Conservation (phyloP, 2,329 filamentous ascomycete species). For the Bisporella sp. region DNA sequence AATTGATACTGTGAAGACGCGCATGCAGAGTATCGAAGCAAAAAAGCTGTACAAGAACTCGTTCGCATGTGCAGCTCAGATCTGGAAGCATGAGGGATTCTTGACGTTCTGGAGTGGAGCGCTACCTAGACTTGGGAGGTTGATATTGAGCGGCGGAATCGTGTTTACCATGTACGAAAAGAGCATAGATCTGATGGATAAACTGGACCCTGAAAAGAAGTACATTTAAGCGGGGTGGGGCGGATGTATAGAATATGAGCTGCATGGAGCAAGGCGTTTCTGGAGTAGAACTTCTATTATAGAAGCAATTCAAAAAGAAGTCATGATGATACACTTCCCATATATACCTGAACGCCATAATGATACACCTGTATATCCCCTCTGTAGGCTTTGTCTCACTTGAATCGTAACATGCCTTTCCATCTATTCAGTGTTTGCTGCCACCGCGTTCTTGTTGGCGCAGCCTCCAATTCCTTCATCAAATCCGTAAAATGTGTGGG, state of each 20-base stretch:
- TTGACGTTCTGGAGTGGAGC: slow-evolving; percentile 93
- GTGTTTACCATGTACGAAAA: slow-evolving; percentile 99
- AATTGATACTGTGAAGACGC: slow-evolving; percentile 91
- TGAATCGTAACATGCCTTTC: slow-evolving; percentile 52
- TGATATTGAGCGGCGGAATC: slow-evolving; percentile 90
- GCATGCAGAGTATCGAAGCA: slow-evolving; percentile 95
- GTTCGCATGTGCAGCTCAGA: slow-evolving; percentile 71
- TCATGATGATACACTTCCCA: not conserved
- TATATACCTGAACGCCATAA: not conserved
- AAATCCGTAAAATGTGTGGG: slow-evolving; percentile 58
- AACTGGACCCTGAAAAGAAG: slow-evolving; percentile 71
- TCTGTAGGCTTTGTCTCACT: slow-evolving; percentile 27
- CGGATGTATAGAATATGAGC: slow-evolving; percentile 2
- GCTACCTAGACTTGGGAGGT: slow-evolving; percentile 71
- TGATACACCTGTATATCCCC: not conserved
- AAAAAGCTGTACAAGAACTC: slow-evolving; percentile 77
- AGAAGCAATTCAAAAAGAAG: no score
- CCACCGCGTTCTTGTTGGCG: slow-evolving; percentile 49
- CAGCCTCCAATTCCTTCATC: slow-evolving; percentile 54
- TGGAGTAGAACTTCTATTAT: slow-evolving; percentile 6
- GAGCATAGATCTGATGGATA: slow-evolving; percentile 80
- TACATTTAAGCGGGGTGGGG: slow-evolving; percentile 53
- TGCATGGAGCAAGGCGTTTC: slow-evolving; percentile 13
- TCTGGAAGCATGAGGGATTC: slow-evolving; percentile 84
- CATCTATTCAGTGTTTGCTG: slow-evolving; percentile 46